A percentile compares a stretch with the other conserved stretches of the same genome.
Evolutionary conservation across 163 green algal species (phyloP).

Genomic region (Scenedesmus sp.): DNA sequence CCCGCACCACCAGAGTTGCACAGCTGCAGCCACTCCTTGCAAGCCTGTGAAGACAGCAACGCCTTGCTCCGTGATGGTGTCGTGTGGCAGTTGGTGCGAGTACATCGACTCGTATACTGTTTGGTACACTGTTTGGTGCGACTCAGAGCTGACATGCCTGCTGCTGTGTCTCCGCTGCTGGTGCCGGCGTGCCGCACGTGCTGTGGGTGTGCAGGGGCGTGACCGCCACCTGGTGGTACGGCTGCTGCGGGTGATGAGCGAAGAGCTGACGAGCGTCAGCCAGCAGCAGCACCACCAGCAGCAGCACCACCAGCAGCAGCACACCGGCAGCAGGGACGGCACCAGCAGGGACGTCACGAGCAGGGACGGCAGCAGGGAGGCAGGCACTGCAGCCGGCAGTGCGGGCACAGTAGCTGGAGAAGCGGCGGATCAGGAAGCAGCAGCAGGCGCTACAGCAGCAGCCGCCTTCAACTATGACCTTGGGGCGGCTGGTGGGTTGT

Average conservation of each 20-base stretch:
- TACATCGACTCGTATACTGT: background rate
- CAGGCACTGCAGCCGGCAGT: background rate
- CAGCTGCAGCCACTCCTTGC: background rate
- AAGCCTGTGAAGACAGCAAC: background rate
- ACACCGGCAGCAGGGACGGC: background rate
- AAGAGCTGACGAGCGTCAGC: background rate
- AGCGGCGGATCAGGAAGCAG: background rate
- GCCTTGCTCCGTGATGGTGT: too few relatives aligned
- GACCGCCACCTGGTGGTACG: conserved; percentile 13
- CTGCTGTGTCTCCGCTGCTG: background rate
- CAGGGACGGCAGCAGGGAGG: background rate
- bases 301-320: background rate
- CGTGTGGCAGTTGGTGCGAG: background rate
- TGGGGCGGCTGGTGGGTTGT: background rate
- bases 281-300: background rate
- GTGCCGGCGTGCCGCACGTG: background rate
- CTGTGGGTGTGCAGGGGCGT: background rate
- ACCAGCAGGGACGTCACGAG: background rate
- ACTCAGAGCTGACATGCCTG: background rate
- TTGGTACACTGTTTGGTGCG: background rate
- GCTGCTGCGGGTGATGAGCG: background rate
- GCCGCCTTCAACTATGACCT: background rate
- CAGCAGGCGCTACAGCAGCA: background rate
- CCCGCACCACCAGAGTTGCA: background rate
- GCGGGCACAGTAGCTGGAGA: background rate